Evolutionary conservation across 1,139 yeast species (phyloP), one percentile per base, ranked within the genome.

Genomic region (Nematodospora anomalae): DNA sequence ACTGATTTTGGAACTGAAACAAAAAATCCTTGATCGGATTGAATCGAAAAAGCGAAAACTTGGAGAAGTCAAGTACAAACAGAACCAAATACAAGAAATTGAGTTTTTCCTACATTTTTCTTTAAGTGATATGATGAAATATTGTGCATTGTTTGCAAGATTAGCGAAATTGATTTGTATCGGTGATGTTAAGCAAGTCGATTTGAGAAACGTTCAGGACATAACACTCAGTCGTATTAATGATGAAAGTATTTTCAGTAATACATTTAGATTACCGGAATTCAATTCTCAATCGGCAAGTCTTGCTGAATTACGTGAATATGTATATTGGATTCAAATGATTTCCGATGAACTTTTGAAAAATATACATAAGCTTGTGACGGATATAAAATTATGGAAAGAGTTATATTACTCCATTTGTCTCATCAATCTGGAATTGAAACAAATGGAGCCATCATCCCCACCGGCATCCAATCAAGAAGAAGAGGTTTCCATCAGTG

Each of bases 81-180:
- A 41, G 2, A 37, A 37, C n/a, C 62, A 65, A 31, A 51, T 69
- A 3, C 52, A 65, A 12, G 84, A 80, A 32, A 78, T 80, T 31
- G 77, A 73, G 33, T 67, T 67, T 23, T 84, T 85, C 49, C 51
- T 83, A 18, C 67, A 68, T 29, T 82, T 70, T 47, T 75, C 84
- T 1, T 44, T 62, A 16, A 59, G 62, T 9, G 87, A 82, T 47
- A 53, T 82, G 23, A 53, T 50, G 2, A 52, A 50, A 2, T 66
- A 72, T 37, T 55, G 58, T 11, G 45, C 39, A 1, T 38, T 52
- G 1, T 52, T 76, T 11, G 55, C 59, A 13, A 64, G 60, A 33
- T 47, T 80, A 31, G 67, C 69, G 42, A 76, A 75, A 45, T 53
- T 74, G 21, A 47, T 64, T 1, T 56, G 68, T 2, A 70, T 79